Evolutionary conservation across 169 alveolate genomes (phyloP).

Genomic region (Eimeria acervulina): DNA sequence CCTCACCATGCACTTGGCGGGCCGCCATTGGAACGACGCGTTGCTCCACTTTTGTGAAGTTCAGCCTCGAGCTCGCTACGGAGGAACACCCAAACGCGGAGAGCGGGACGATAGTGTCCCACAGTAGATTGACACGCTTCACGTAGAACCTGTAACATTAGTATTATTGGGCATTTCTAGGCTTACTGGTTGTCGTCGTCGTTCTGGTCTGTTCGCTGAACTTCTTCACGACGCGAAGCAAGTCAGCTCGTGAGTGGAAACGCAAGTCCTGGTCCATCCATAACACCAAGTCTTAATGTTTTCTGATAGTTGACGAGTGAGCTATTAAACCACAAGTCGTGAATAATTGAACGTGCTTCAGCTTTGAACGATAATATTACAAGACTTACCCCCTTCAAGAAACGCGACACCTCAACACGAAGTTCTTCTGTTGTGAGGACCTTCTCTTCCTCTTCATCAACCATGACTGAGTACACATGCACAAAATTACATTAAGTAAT

Average conservation of each 20-base stretch:
- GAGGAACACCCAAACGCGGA: not conserved
- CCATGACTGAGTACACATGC: slow-evolving; percentile 59
- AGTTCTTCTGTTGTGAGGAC: slow-evolving; percentile 73
- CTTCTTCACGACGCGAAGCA: slow-evolving; percentile 74
- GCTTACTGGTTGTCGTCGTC: slow-evolving; percentile 72
- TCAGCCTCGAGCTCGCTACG: slow-evolving; percentile 73
- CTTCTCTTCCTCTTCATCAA: slow-evolving; percentile 69
- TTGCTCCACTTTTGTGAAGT: slow-evolving; percentile 74
- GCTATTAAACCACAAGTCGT: not conserved
- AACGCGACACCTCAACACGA: slow-evolving; percentile 77
- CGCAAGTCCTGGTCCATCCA: slow-evolving; percentile 71
- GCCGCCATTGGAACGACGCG: slow-evolving; percentile 79
- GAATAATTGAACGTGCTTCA: not conserved
- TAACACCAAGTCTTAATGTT: not conserved
- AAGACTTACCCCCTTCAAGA: slow-evolving; percentile 61
- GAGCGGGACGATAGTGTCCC: not conserved
- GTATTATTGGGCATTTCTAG: not conserved
- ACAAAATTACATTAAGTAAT: not conserved
- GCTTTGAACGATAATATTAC: not conserved
- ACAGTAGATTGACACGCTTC: not conserved
- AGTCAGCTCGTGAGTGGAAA: slow-evolving; percentile 71
- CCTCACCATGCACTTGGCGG: slow-evolving; percentile 78
- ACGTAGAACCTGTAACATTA: not conserved
- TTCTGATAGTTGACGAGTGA: not conserved
- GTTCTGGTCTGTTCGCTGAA: slow-evolving; percentile 76